These are phyloP conservation scores for Talaromyces ruber DNA, from an alignment of 495 filamentous ascomycete genomes.

Conservation along the genomic window DNA sequence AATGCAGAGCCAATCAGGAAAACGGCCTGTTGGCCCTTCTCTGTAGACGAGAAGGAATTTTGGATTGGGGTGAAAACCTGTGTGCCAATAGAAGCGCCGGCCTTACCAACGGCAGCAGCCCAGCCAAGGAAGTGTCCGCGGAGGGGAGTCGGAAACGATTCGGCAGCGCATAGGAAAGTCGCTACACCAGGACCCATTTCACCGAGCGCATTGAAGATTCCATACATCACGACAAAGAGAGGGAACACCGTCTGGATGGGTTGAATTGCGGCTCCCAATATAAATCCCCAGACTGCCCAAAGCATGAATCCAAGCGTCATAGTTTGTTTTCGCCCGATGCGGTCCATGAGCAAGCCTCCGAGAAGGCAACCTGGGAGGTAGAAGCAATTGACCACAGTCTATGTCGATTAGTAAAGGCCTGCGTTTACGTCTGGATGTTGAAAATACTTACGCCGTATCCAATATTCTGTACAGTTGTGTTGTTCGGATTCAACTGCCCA, in stretches of 20 bases:
- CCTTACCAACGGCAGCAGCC: slow-evolving; percentile 40
- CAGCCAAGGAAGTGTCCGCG: slow-evolving; percentile 42
- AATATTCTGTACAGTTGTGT: slow-evolving; percentile 34
- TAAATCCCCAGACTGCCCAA: slow-evolving; percentile 36
- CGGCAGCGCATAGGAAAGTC: slow-evolving; percentile 33
- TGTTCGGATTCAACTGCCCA: slow-evolving; percentile 23
- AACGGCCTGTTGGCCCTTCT: slow-evolving; percentile 34
- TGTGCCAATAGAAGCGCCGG: slow-evolving; percentile 40
- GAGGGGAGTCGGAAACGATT: slow-evolving; percentile 42
- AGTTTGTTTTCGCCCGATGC: slow-evolving; percentile 39
- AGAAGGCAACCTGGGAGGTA: slow-evolving; percentile 37
- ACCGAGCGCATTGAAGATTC: slow-evolving; percentile 37
- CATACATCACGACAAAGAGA: slow-evolving; percentile 44
- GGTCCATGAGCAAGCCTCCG: slow-evolving; percentile 39
- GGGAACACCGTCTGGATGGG: slow-evolving; percentile 36
- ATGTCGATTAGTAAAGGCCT: not conserved
- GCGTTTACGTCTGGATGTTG: not conserved
- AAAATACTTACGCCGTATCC: slow-evolving; percentile 26
- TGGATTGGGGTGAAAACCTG: slow-evolving; percentile 38
- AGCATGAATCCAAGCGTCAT: slow-evolving; percentile 35
- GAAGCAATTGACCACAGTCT: slow-evolving; percentile 41
- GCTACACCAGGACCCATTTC: slow-evolving; percentile 42
- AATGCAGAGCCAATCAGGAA: slow-evolving; percentile 40
- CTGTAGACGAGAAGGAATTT: slow-evolving; percentile 23
- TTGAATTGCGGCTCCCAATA: slow-evolving; percentile 33